These are phyloP conservation scores for Tuber calosporum DNA, from an alignment of 495 filamentous ascomycete species.

Conservation along the genomic window DNA sequence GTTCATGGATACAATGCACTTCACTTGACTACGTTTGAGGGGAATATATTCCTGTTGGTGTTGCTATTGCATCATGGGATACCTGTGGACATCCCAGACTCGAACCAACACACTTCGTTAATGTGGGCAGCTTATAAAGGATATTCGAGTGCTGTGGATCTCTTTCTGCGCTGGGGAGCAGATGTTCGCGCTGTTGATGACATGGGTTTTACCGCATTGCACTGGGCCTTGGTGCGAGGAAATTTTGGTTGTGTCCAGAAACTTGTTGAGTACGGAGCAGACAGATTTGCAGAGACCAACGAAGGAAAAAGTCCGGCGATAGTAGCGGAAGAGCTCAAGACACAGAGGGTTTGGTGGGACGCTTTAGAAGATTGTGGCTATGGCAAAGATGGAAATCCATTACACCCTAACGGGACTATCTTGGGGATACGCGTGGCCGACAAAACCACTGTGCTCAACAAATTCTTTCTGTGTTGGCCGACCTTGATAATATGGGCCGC, in stretches of 20 bases:
- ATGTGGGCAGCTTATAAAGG: constrained; percentile 99
- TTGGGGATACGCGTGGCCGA: constrained; percentile 53
- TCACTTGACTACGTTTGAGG: constrained; percentile 93
- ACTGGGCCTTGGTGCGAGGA: constrained; percentile 95
- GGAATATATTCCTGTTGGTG: constrained; percentile 87
- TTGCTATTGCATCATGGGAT: constrained; percentile 86
- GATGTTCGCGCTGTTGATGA: constrained; percentile 86
- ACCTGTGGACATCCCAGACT: constrained; percentile 79
- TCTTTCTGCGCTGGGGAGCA: constrained; percentile 91
- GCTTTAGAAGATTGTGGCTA: constrained; percentile 81
- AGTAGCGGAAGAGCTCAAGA: constrained; percentile 85
- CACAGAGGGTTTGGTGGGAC: constrained; percentile 68
- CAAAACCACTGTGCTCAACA: constrained; percentile 63
- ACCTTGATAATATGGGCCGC: constrained; percentile 64
- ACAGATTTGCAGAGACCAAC: constrained; percentile 76
- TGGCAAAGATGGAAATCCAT: constrained; percentile 65
- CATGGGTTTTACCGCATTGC: constrained; percentile 82
- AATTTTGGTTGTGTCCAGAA: constrained; percentile 79
- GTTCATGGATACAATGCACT: constrained; percentile 94
- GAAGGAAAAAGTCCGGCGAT: constrained; percentile 81
- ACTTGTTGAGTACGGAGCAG: constrained; percentile 85
- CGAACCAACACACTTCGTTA: constrained; percentile 79
- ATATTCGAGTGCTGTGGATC: constrained; percentile 78
- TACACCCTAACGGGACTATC: constrained; percentile 45
- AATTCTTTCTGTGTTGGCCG: constrained; percentile 88